Conservation (phyloP, 1,139 yeast species). For the Geotrichum klebahnii region DNA sequence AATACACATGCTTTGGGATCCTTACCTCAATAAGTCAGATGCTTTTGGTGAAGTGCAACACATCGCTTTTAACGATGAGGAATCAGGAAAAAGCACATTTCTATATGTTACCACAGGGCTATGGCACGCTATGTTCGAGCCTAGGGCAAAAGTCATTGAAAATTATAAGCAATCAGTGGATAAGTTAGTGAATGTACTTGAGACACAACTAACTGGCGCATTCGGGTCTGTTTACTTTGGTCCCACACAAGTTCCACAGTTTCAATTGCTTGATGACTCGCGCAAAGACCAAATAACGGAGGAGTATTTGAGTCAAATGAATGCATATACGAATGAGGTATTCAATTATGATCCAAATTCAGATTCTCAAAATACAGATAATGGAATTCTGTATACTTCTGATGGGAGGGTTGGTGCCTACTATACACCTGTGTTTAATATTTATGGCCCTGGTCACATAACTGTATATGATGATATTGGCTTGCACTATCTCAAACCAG, state of each 20-base stretch:
- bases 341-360: conserved; percentile 7
- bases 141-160: neutral
- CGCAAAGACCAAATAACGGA: conserved; percentile 9
- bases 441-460: conserved; percentile 3
- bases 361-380: neutral
- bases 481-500: conserved; percentile 5
- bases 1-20: conserved; percentile 12
- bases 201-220: conserved; percentile 1
- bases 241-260: conserved; percentile 16
- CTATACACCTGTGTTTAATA: conserved; percentile 14
- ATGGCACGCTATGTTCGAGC: conserved; percentile 20
- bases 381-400: neutral
- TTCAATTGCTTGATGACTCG: conserved; percentile 6
- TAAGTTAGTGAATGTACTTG: conserved; percentile 6
- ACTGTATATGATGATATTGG: conserved; percentile 12
- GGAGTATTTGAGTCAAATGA: conserved; percentile 7
- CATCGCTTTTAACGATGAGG: neutral
- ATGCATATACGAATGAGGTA: conserved; percentile 8
- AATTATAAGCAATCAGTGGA: conserved; percentile 12
- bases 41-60: conserved; percentile 1
- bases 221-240: conserved; percentile 15
- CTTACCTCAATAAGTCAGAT: conserved; percentile 9
- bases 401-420: conserved; percentile 1
- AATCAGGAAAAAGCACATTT: neutral
- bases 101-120: conserved; percentile 19